These are phyloP conservation scores for Paraurostyla sp. DNA, from an alignment of 73 alveolate genomes.

Conservation along the genomic window DNA sequence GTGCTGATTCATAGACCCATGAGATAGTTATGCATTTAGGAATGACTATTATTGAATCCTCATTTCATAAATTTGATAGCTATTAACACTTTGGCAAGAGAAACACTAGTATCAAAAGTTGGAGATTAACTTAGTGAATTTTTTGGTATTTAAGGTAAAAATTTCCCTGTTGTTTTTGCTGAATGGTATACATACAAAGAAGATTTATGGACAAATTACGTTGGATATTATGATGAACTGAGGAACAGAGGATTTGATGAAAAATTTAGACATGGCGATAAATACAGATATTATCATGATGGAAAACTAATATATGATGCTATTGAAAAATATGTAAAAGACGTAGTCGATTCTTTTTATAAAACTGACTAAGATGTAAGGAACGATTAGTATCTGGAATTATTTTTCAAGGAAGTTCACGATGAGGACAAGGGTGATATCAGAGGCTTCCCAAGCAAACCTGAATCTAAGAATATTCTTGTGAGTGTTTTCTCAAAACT, in stretches of 20 bases:
- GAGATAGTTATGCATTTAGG: conserved; percentile 34
- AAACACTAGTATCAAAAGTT: not conserved
- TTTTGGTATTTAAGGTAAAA: not conserved
- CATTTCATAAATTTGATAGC: conserved; percentile 16
- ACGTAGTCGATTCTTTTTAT: not conserved
- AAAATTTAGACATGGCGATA: conserved; percentile 18
- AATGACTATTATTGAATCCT: not conserved
- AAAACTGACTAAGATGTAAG: not conserved
- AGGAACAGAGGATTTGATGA: not conserved
- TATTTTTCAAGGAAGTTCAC: conserved; percentile 7
- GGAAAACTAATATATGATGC: conserved; percentile 19
- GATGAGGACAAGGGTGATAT: conserved; percentile 29
- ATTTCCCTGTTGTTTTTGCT: conserved; percentile 5
- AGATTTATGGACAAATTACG: not conserved
- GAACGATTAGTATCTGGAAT: not conserved
- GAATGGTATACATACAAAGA: not conserved
- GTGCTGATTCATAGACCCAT: conserved; percentile 24
- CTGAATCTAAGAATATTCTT: not conserved
- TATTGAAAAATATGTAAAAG: not conserved
- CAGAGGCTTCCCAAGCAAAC: conserved; percentile 16
- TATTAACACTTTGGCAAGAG: conserved; percentile 12
- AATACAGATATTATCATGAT: not conserved
- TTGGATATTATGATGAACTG: conserved; percentile 25
- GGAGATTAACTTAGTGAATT: conserved; percentile 19
- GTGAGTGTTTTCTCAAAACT: not conserved